Percentiles rank a stretch among this genome's conserved stretches.
These are phyloP conservation scores for Epipyxis sp. DNA, from an alignment of 108 stramenopile species.

Conservation along the genomic window DNA sequence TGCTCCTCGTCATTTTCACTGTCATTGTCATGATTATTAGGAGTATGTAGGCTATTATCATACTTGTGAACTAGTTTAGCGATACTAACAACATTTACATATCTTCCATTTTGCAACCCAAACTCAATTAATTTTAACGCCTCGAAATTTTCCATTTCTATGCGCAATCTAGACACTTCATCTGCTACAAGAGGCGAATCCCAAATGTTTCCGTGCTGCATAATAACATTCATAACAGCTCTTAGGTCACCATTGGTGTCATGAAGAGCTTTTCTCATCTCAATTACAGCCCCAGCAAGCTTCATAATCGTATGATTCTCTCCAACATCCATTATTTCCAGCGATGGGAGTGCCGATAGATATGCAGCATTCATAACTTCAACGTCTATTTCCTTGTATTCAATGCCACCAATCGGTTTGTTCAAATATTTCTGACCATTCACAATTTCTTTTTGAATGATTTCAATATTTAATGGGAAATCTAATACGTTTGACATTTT, in stretches of 20 bases:
- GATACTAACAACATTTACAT: neutral
- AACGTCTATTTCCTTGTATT: neutral
- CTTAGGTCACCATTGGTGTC: neutral
- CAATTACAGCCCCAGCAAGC: neutral
- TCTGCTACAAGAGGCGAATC: neutral
- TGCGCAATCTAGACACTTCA: neutral
- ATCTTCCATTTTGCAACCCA: neutral
- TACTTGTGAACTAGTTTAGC: neutral
- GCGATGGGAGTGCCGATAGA: neutral
- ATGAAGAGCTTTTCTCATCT: neutral
- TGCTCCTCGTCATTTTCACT: neutral
- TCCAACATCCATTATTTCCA: conserved; percentile 13
- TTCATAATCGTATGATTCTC: conserved; percentile 20
- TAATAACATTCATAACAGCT: neutral
- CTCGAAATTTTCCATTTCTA: conserved; percentile 28
- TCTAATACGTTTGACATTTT: conserved; percentile 27
- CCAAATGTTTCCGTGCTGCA: neutral
- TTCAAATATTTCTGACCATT: conserved; percentile 8
- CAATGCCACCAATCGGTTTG: conserved; percentile 17
- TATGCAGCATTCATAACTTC: neutral
- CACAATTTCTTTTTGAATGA: neutral
- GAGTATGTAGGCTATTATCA: neutral
- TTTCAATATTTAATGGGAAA: neutral
- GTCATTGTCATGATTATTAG: neutral
- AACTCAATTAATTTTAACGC: neutral